Base-by-base conservation (phyloP, 768 basidiomycete species). In the Xerocomellus intermedius region DNA sequence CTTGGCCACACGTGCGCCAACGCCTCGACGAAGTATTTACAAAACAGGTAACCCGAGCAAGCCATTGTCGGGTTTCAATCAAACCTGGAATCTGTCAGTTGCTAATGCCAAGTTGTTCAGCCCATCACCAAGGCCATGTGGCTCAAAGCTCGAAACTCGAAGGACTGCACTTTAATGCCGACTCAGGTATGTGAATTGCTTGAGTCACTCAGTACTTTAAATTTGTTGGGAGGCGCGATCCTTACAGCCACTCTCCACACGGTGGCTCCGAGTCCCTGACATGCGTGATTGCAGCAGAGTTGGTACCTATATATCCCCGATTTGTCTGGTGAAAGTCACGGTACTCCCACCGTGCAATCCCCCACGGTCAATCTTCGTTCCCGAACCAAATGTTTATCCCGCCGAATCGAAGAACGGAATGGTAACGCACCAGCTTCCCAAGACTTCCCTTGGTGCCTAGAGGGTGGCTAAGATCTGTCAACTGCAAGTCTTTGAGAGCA, bases 1-100 rank as follows among this genome's bases (percentile, higher is more conserved):
- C 22, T 33, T 32, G n/a, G 42, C 47, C 35, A 59, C 68, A 69
- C 68, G 68, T 69, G 67, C 51, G 57, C 50, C 47, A 43, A 51
- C 30, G 24, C 56, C 37, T 39, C 28, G 43, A 47, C 50, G 22
- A n/a, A 48, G 48, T 24, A 17, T 30, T 4, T 47, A 64, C 63
- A 58, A 63, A 64, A 59, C 22, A 30, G 52, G 63, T 9, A 64
- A 58, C 7, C 10, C 13, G 13, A 53, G 22, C 28, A 12, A 45
- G 32, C n/a, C 17, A 26, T 8, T 8, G 6, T 9, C 30, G 17
- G 4, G 19, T 33, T 48, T 24, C 22, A 22, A 36, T 51, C 52
- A 14, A 16, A 37, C 24, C 19, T 37, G n/a, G 14, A 35, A 13
- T 16, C 35, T n/a, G 2, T 13, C 24, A 5, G 22, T 24, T 26